Base-by-base conservation (phyloP, 1,284 basidiomycete species). In the Baeospora myosura region DNA sequence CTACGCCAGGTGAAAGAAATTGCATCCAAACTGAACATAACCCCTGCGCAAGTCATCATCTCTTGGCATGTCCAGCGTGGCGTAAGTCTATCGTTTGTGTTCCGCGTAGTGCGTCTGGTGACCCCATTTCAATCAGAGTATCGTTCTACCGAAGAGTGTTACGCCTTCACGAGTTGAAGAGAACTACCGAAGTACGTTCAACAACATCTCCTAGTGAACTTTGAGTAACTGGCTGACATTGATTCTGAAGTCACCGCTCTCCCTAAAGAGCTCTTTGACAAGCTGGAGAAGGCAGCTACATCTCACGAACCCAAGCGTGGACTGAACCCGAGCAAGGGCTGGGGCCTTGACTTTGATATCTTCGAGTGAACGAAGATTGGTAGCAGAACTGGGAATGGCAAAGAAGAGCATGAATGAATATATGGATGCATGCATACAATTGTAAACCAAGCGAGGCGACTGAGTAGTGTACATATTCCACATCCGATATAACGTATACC, bases 21-120 rank as follows among this genome's bases (percentile, higher is more conserved):
- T 42, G 81, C 85, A 25, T 59, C 71, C 45, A 69, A 80, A 52
- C 69, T 88, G 48, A 70, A 69, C 10, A 78, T 88, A 40, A 84
- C 81, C 5, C 83, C 84, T 25, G 83, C 85, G n/a, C 84, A 86
- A 58, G 80, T 81, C 25, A 65, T 88, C 37, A 76, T 89, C 53
- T 84, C 80, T 6, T 91, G 86, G 87, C 78, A 84, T 52, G 70
- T 86, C 37, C 82, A 88, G 62, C 76, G 85, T 31, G 85, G 86
- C 11, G 81, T 87, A 56, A 36, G 75, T 65, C 38, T 10, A 3
- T 17, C 6, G 14, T 20, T 41, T 28, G 6, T 2, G 32, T 18
- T 31, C 34, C 40, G 12, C 18, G 26, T 30, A 21, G 38, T n/a
- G 14, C 24, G 10, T 33, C 43, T 33, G n/a, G 17, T 24, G 30